Base-by-base conservation (phyloP, 495 filamentous ascomycete genomes). In the Daldinia decipiens region DNA sequence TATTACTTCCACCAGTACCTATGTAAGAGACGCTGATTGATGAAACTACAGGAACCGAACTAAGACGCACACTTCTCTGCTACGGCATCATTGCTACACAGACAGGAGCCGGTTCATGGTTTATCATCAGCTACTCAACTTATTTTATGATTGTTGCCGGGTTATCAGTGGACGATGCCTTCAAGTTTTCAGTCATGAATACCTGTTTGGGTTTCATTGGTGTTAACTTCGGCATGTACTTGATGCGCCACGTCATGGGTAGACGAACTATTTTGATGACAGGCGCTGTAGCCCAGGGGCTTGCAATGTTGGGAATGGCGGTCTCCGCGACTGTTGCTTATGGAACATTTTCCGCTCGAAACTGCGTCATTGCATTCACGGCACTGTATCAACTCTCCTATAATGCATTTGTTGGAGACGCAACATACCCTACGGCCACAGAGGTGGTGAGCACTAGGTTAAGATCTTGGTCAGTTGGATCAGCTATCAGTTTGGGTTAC, bases 401-500 rank as follows among this genome's bases (percentile, higher is more conserved):
- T n/a, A 80, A 80, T 27, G 53, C 78, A n/a, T 80, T 80, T 15
- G 78, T 80, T 27, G 79, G 80, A 0, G 80, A 80, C 2, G 81
- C 79, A 6, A 77, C 81, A 52, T 82, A 80, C 65, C 81, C 81
- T 54, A 79, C 77, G 13, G 77, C 78, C 12, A 80, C 80, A 0
- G 84, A 86, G 60, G 67, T 83, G 26, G 79, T 84, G 3, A 83
- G 80, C 55, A 82, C 82, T 45, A 76, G 84, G n/a, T 67, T 86
- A 43, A 71, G 85, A 19, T 82, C 83, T 8, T 84, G 82, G 78
- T 86, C 82, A 0, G 80, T 87, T 4, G 85, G 84, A 1, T 82
- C 80, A 24, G 85, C 79, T 11, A 82, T 82, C 4, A 81, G 81
- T 15, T 52, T 87, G 27, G 81, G 81, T 8, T 85, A 82, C 39